These are phyloP conservation scores for Crithidia fasciculata DNA, from an alignment of 208 protist genomes.

Conservation along the genomic window DNA sequence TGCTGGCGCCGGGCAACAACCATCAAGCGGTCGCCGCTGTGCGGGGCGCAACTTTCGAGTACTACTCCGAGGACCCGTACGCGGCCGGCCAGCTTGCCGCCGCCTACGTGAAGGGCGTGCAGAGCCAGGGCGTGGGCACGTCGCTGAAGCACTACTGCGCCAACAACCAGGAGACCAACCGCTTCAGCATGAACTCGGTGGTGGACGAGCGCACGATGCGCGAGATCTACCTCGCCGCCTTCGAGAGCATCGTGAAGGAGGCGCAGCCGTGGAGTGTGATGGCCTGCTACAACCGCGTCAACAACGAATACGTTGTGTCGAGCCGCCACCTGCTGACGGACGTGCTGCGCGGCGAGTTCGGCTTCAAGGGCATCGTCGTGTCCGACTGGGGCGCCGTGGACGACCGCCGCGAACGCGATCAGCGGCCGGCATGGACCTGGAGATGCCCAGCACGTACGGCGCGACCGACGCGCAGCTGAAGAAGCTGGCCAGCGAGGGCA, in stretches of 20 bases:
- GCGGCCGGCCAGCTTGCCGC: conserved; percentile 18
- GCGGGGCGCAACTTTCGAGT: conserved; percentile 59
- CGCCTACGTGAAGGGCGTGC: conserved; percentile 31
- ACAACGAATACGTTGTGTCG: conserved; percentile 42
- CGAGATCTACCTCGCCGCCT: conserved; percentile 54
- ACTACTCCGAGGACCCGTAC: conserved; percentile 49
- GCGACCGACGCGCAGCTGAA: conserved; percentile 23
- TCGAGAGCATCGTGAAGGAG: conserved; percentile 32
- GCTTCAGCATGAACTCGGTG: conserved; percentile 8
- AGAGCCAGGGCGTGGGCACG: conserved; percentile 37
- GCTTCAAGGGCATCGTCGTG: conserved; percentile 57
- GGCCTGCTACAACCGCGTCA: conserved; percentile 48
- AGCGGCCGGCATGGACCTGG: conserved; percentile 49
- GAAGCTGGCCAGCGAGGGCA: conserved; percentile 30
- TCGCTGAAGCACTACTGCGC: conserved; percentile 45
- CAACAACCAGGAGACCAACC: conserved; percentile 51
- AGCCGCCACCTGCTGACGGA: conserved; percentile 40
- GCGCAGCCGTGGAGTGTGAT: conserved; percentile 30
- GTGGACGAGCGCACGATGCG: conserved; percentile 49
- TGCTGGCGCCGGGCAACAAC: conserved; percentile 24
- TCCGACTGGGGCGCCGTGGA: conserved; percentile 69
- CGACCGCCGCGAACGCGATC: conserved; percentile 31
- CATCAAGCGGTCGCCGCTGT: conserved; percentile 32
- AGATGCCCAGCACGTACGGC: conserved; percentile 53
- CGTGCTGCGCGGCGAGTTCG: conserved; percentile 45